Evolutionary conservation across 179 eudicot species (phyloP).

Genomic region (Carnegiea gigantea): DNA sequence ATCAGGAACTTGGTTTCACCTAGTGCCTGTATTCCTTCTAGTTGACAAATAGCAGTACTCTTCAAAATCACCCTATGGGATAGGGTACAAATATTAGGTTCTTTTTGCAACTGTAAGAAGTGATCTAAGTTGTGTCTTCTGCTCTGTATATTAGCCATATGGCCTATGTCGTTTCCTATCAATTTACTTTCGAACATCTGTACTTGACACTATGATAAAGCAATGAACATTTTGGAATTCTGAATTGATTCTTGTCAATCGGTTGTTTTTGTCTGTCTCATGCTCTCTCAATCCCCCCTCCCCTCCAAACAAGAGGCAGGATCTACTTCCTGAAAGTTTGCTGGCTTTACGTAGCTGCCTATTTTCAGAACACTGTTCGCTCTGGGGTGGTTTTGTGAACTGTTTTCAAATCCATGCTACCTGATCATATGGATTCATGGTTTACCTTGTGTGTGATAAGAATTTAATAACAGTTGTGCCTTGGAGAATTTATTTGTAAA

Average conservation of each 20-base stretch:
- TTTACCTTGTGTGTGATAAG: slow-evolving; percentile 2
- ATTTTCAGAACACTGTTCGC: slow-evolving; percentile 7
- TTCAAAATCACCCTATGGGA: neutral
- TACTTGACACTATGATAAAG: slow-evolving; percentile 35
- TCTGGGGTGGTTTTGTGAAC: neutral
- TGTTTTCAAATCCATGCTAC: neutral
- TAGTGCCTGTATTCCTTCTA: slow-evolving; percentile 41
- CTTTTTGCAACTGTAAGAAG: slow-evolving; percentile 31
- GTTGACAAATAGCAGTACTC: slow-evolving; percentile 25
- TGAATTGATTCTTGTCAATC: slow-evolving; percentile 13
- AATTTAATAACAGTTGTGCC: neutral
- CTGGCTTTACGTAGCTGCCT: neutral
- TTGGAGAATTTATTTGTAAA: neutral
- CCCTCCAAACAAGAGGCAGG: neutral
- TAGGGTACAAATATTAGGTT: slow-evolving; percentile 15
- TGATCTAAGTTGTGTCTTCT: slow-evolving; percentile 21
- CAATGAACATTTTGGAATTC: slow-evolving; percentile 29
- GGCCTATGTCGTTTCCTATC: slow-evolving; percentile 12
- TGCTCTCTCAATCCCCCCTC: slow-evolving; percentile 5
- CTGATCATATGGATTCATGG: neutral
- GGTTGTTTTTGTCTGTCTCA: slow-evolving; percentile 10
- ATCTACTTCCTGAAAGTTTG: neutral
- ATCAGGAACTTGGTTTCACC: slow-evolving; percentile 55
- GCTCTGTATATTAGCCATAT: slow-evolving; percentile 28
- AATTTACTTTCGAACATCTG: slow-evolving; percentile 20